Evolutionary conservation across 1,139 yeast species (phyloP).

Genomic region (Taphrina confusa): DNA sequence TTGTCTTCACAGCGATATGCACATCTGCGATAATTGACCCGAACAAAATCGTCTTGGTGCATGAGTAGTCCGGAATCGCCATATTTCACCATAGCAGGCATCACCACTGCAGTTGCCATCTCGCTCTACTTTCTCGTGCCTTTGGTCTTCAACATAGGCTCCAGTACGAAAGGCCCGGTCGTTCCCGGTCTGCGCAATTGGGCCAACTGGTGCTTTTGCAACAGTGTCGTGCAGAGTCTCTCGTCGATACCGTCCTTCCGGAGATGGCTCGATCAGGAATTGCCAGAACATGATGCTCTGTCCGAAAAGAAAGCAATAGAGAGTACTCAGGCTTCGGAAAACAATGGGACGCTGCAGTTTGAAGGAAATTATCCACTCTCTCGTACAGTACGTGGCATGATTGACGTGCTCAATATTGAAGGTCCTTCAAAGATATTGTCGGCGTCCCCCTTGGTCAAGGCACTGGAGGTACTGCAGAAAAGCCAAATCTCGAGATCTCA

Average conservation of each 20-base stretch:
- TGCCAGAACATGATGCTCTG: background rate
- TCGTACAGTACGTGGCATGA: constrained; percentile 21
- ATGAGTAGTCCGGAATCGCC: constrained; percentile 18
- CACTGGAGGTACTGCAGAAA: constrained; percentile 22
- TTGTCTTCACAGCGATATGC: too few relatives aligned
- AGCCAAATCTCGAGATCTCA: constrained; percentile 31
- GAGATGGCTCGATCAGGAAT: constrained; percentile 21
- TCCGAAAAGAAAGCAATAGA: background rate
- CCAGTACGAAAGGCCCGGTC: constrained; percentile 19
- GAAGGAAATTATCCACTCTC: constrained; percentile 1
- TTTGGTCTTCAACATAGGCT: constrained; percentile 11
- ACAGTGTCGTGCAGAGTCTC: constrained; percentile 20
- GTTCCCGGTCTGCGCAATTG: constrained; percentile 30
- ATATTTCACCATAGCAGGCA: background rate
- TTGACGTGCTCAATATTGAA: constrained; percentile 13
- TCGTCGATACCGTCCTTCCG: constrained; percentile 16
- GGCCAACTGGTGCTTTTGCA: constrained; percentile 34
- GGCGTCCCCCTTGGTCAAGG: constrained; percentile 16
- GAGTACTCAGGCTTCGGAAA: background rate
- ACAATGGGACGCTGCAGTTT: background rate
- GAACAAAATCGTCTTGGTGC: too few relatives aligned
- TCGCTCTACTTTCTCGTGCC: constrained; percentile 26
- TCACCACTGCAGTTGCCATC: constrained; percentile 12
- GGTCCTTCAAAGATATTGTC: constrained; percentile 28
- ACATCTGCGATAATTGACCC: too few relatives aligned